Evolutionary conservation across 202 grass and related monocot species (phyloP).

Genomic region (Zizania palustris): DNA sequence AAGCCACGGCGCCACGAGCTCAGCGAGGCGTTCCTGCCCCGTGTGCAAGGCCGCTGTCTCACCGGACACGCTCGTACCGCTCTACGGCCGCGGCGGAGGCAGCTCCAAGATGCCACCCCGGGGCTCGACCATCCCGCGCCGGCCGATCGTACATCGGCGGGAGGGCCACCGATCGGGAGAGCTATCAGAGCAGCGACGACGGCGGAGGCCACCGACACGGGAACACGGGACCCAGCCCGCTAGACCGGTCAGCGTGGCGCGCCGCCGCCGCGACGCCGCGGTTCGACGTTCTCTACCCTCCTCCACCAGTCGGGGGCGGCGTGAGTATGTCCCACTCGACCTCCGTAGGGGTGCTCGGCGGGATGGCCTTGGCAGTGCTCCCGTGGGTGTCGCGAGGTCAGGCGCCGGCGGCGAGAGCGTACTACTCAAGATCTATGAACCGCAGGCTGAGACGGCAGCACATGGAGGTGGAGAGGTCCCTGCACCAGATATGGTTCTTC

Average conservation of each 20-base stretch:
- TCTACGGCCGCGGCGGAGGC: conserved; percentile 69
- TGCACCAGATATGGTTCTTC: conserved; percentile 71
- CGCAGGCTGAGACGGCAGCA: conserved; percentile 56
- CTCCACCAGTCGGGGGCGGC: conserved; percentile 7
- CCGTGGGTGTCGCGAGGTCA: conserved; percentile 49
- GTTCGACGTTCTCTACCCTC: conserved; percentile 33
- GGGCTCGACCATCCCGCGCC: conserved; percentile 41
- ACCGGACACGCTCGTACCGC: conserved; percentile 59
- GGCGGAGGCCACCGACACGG: not conserved
- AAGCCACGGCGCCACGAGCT: not conserved
- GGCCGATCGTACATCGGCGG: conserved; percentile 47
- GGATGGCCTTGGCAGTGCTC: conserved; percentile 58
- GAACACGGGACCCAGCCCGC: not conserved
- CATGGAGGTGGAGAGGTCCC: conserved; percentile 58
- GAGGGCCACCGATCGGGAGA: conserved; percentile 30
- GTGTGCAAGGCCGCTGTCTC: conserved; percentile 69
- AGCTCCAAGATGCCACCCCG: conserved; percentile 24
- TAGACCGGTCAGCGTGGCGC: not conserved
- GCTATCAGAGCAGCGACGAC: not conserved
- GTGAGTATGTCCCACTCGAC: conserved; percentile 38
- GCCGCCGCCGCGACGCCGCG: not conserved
- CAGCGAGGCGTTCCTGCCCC: conserved; percentile 53
- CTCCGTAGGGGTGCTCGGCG: conserved; percentile 47
- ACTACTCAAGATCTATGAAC: conserved; percentile 41
- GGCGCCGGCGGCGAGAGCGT: conserved; percentile 31